A percentile compares a stretch with the other conserved stretches of the same genome.
phyloP scores from a whole-genome alignment of 1,284 basidiomycete genomes.

The Kalmanozyma brasiliensis region DNA sequence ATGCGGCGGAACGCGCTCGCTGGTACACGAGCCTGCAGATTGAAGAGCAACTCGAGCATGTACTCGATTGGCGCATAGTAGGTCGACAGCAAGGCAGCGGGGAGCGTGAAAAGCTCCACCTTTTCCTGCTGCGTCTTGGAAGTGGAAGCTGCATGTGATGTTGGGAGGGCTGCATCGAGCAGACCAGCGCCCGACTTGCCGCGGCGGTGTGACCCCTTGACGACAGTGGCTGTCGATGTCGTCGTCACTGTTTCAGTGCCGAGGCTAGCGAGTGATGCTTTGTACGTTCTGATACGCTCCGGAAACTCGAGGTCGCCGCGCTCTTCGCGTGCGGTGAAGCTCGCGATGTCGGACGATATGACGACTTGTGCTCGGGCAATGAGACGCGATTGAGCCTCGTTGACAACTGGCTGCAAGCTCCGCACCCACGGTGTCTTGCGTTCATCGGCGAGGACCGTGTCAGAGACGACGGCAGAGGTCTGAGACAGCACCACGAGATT shows the following conservation, averaged over 20 bases:
- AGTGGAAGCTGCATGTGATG: conserved; percentile 28
- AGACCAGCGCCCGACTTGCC: conserved; percentile 47
- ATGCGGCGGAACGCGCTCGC: conserved; percentile 23
- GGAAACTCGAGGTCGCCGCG: conserved; percentile 43
- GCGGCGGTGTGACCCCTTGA: conserved; percentile 18
- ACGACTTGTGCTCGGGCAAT: conserved; percentile 27
- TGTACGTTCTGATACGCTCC: conserved; percentile 20
- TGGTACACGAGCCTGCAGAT: conserved; percentile 31
- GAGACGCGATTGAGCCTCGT: conserved; percentile 34
- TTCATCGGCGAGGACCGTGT: conserved; percentile 1
- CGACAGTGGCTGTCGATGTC: background rate
- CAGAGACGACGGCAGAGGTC: conserved; percentile 5
- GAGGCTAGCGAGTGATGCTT: background rate
- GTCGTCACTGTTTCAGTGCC: background rate
- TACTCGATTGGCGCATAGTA: conserved; percentile 36
- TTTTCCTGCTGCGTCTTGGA: conserved; percentile 27
- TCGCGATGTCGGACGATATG: conserved; percentile 27
- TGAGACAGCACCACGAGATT: conserved; percentile 26
- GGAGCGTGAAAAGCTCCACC: conserved; percentile 40
- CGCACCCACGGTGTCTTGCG: conserved; percentile 2
- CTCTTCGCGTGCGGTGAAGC: conserved; percentile 29
- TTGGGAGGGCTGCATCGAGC: conserved; percentile 38
- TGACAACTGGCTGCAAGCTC: conserved; percentile 22
- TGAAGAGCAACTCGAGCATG: conserved; percentile 37
- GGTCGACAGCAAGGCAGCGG: conserved; percentile 11